Evolutionary conservation across 1,139 yeast species (phyloP).

Genomic region (Protomyces pachydermus): DNA sequence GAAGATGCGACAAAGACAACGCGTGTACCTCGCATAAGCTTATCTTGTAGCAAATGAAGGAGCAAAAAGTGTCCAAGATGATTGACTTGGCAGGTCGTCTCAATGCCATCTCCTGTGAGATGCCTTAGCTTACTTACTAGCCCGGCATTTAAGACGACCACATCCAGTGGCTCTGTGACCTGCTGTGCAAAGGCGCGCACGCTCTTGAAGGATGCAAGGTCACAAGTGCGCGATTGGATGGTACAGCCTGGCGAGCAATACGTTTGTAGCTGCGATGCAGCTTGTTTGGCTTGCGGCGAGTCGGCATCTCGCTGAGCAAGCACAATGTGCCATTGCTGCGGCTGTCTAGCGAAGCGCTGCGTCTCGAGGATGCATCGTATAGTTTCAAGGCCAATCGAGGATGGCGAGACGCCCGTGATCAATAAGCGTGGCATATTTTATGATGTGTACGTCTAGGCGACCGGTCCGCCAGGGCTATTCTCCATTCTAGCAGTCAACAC

Average conservation of each 20-base stretch:
- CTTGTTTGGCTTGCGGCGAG: not conserved
- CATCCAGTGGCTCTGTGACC: not conserved
- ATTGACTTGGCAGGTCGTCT: conserved; percentile 6
- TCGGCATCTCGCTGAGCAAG: conserved; percentile 25
- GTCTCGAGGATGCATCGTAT: conserved; percentile 1
- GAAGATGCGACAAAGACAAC: conserved; percentile 22
- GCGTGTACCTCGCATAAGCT: not conserved
- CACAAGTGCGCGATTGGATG: not conserved
- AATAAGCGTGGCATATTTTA: not conserved
- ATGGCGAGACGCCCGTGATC: conserved; percentile 12
- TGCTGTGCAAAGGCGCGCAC: not conserved
- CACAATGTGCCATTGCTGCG: conserved; percentile 7
- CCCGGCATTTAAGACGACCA: conserved; percentile 18
- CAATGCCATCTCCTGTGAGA: conserved; percentile 8
- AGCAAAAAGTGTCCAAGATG: conserved; percentile 22
- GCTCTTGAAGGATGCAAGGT: conserved; percentile 19
- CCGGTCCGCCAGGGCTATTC: conserved; percentile 82
- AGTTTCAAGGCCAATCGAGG: conserved; percentile 12
- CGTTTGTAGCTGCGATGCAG: not conserved
- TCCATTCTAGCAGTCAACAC: conserved; percentile 76
- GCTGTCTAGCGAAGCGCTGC: conserved; percentile 13
- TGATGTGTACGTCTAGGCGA: conserved; percentile 36
- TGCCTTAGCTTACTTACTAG: not conserved
- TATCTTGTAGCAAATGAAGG: conserved; percentile 1
- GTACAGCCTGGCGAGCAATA: not conserved